Percentiles rank a stretch among this genome's conserved stretches.
Conservation (phyloP, 2,329 filamentous ascomycete species). For the Scedosporium minutisporum region DNA sequence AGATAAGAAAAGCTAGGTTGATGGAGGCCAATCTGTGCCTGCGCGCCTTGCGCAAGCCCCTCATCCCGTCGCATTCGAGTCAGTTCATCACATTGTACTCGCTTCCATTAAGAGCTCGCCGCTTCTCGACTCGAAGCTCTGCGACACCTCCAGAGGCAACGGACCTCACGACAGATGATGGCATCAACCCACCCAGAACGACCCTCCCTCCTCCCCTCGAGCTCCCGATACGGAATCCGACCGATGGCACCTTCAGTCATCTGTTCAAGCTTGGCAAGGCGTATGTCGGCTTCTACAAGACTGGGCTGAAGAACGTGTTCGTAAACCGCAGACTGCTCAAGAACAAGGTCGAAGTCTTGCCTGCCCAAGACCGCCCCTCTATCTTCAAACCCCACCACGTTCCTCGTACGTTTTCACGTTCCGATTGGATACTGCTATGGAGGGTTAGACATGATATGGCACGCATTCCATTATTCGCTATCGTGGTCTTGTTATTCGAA, state of each 20-base stretch:
- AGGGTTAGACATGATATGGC: constrained; percentile 63
- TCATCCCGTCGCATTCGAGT: neutral
- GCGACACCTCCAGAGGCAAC: neutral
- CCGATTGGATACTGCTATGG: constrained; percentile 59
- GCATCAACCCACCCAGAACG: constrained; percentile 61
- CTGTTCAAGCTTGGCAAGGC: constrained; percentile 60
- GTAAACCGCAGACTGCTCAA: constrained; percentile 50
- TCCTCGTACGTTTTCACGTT: constrained; percentile 39
- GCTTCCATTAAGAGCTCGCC: neutral
- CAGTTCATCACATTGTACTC: neutral
- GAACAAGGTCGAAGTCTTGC: constrained; percentile 29
- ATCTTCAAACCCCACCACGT: constrained; percentile 23
- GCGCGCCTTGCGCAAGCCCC: constrained; percentile 1
- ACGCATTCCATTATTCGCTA: constrained; percentile 68
- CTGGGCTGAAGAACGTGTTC: constrained; percentile 66
- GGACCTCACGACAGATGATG: neutral
- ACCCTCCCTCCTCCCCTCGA: constrained; percentile 64
- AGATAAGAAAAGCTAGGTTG: neutral
- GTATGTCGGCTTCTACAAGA: constrained; percentile 81
- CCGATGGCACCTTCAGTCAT: constrained; percentile 30
- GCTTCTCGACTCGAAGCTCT: constrained; percentile 1
- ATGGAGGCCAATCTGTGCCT: constrained; percentile 3
- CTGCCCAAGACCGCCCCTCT: constrained; percentile 45
- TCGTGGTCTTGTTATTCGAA: constrained; percentile 69
- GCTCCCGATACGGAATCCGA: constrained; percentile 45